Evolutionary conservation across 2,329 filamentous ascomycete species (phyloP).

Genomic region (Cladosporium cucumerinum): DNA sequence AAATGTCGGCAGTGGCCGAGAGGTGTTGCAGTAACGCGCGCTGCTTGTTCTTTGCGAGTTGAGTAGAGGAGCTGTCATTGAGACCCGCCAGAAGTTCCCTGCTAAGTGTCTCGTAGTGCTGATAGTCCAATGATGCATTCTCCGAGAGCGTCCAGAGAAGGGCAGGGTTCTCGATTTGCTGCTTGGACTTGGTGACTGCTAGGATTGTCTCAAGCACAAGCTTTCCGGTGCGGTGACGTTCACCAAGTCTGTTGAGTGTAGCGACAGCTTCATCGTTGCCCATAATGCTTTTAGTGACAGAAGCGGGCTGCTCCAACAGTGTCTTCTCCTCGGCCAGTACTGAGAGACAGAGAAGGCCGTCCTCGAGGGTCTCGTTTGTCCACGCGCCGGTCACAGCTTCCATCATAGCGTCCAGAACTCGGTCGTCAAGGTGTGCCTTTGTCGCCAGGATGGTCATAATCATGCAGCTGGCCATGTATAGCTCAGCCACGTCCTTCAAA

Average conservation of each 20-base stretch:
- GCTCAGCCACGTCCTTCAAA: slow-evolving; percentile 70
- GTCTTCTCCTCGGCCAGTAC: slow-evolving; percentile 76
- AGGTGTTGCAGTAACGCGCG: slow-evolving; percentile 8
- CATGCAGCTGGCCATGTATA: slow-evolving; percentile 89
- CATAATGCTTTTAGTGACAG: slow-evolving; percentile 11
- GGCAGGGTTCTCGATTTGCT: slow-evolving; percentile 7
- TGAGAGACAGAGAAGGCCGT: slow-evolving; percentile 74
- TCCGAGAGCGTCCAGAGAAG: slow-evolving; percentile 12
- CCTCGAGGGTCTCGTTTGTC: slow-evolving; percentile 67
- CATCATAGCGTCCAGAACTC: slow-evolving; percentile 81
- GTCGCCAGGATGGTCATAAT: slow-evolving; percentile 79
- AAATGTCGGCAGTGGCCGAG: not conserved
- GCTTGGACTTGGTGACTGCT: slow-evolving; percentile 4
- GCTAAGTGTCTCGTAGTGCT: slow-evolving; percentile 9
- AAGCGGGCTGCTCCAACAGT: slow-evolving; percentile 5
- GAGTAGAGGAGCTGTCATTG: not conserved
- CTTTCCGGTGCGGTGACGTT: slow-evolving; percentile 18
- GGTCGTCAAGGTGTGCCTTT: slow-evolving; percentile 75
- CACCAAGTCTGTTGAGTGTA: slow-evolving; percentile 8
- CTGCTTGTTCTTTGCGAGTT: slow-evolving; percentile 10
- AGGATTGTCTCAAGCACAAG: slow-evolving; percentile 24
- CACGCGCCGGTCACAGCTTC: slow-evolving; percentile 78
- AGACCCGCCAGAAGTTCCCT: slow-evolving; percentile 8
- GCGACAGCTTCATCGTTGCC: slow-evolving; percentile 8
- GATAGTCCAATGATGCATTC: not conserved